phyloP scores from a whole-genome alignment of 495 filamentous ascomycete genomes.

The Rhypophila decipiens region DNA sequence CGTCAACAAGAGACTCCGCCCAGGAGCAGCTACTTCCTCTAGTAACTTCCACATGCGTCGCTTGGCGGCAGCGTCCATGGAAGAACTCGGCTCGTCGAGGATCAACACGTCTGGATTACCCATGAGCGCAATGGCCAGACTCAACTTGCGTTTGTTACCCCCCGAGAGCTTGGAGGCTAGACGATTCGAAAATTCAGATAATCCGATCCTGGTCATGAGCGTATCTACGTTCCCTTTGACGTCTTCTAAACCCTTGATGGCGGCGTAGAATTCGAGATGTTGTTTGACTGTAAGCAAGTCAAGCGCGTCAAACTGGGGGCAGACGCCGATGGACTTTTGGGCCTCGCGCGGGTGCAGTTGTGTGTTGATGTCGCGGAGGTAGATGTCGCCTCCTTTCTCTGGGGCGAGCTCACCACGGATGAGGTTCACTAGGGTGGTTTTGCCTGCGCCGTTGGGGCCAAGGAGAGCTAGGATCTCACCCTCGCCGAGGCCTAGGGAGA shows the following conservation, averaged over 20 bases:
- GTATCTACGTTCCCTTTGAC: conserved; percentile 53
- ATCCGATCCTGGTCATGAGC: conserved; percentile 50
- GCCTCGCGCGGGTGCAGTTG: conserved; percentile 54
- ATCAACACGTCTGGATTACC: conserved; percentile 68
- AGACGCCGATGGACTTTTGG: conserved; percentile 62
- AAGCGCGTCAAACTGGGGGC: conserved; percentile 60
- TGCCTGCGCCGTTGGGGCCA: conserved; percentile 80
- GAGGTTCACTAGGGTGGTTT: conserved; percentile 72
- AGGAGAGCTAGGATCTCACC: conserved; percentile 76
- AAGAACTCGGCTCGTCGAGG: conserved; percentile 60
- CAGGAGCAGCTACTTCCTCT: conserved; percentile 46
- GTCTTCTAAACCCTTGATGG: conserved; percentile 50
- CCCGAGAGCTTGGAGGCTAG: conserved; percentile 46
- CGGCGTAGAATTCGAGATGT: conserved; percentile 67
- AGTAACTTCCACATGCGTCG: conserved; percentile 66
- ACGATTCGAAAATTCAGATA: conserved; percentile 48
- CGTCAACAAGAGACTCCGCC: conserved; percentile 56
- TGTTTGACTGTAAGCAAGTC: conserved; percentile 64
- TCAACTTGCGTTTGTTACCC: conserved; percentile 52
- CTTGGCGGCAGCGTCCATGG: conserved; percentile 65
- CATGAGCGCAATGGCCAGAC: conserved; percentile 68
- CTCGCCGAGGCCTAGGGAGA: conserved; percentile 67
- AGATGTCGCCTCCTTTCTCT: conserved; percentile 48
- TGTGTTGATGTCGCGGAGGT: conserved; percentile 65
- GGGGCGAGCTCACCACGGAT: conserved; percentile 63